phyloP scores from a whole-genome alignment of 441 rosid species.

The Theobroma grandiflorum region DNA sequence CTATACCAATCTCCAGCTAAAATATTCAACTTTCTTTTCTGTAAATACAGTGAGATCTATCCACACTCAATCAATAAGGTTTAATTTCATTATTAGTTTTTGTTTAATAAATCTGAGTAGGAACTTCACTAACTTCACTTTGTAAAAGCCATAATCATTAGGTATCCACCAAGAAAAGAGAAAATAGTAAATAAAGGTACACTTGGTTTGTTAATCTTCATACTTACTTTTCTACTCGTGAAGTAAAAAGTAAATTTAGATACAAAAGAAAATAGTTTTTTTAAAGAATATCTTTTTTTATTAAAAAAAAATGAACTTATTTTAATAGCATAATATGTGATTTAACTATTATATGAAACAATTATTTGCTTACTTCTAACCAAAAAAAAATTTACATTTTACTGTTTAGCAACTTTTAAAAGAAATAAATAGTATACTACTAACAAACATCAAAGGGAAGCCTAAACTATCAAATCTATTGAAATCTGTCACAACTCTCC shows the following conservation, averaged over 20 bases:
- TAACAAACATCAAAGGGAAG: not conserved
- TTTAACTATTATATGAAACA: too few relatives aligned
- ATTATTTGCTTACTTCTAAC: not conserved
- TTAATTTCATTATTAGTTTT: not conserved
- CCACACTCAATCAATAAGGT: too few relatives aligned
- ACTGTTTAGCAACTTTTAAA: not conserved
- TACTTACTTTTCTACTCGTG: not conserved
- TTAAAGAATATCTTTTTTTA: too few relatives aligned
- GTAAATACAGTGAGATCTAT: not conserved
- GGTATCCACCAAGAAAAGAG: not conserved
- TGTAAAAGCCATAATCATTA: not conserved
- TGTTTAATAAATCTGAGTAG: not conserved
- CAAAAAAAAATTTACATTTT: not conserved
- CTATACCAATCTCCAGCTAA: not conserved
- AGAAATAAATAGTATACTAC: constrained; percentile 6
- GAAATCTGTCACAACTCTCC: not conserved
- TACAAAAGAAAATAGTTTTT: too few relatives aligned
- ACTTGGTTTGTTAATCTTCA: too few relatives aligned
- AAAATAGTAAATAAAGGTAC: not conserved
- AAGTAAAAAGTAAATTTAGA: not conserved
- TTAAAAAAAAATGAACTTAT: not conserved
- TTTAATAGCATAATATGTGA: too few relatives aligned
- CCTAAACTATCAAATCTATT: not conserved
- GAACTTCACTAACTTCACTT: not conserved
- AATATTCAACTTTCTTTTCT: not conserved